phyloP scores from a whole-genome alignment of 345 rosid species.

The Limnanthes douglasii region DNA sequence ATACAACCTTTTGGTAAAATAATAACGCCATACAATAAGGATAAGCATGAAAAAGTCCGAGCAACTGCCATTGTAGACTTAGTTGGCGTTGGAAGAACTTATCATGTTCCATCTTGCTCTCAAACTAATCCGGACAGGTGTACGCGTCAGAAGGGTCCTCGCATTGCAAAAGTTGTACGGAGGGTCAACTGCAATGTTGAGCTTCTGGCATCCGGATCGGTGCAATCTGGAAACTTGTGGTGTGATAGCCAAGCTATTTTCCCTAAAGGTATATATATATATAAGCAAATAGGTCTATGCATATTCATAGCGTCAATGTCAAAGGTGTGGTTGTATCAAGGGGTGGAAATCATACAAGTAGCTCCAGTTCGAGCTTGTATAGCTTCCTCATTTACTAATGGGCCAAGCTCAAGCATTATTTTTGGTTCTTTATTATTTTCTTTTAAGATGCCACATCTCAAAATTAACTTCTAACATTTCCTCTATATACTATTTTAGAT shows the following conservation, averaged over 20 bases:
- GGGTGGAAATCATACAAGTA: no score
- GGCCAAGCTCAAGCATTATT: no score
- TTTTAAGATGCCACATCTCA: no score
- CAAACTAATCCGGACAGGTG: constrained; percentile 61
- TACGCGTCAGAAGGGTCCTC: constrained; percentile 92
- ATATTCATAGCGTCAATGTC: no score
- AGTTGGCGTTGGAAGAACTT: constrained; percentile 21
- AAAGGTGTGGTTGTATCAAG: no score
- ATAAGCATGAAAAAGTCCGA: constrained; percentile 30
- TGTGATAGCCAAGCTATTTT: constrained; percentile 74
- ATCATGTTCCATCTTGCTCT: constrained; percentile 32
- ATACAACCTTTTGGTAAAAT: constrained; percentile 12
- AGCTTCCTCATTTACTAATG: no score
- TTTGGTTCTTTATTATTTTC: no score
- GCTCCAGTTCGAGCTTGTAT: no score
- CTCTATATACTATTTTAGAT: no score
- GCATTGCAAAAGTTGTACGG: constrained; percentile 95
- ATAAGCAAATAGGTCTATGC: no score
- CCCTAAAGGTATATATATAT: constrained; percentile 80
- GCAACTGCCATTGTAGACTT: constrained; percentile 18
- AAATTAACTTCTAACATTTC: no score
- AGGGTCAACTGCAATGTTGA: constrained; percentile 92
- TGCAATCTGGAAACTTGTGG: constrained; percentile 78
- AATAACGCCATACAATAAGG: constrained; percentile 20
- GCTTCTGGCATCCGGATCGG: constrained; percentile 60